These are phyloP conservation scores for Periconia macrospinosa DNA, from an alignment of 2,329 filamentous ascomycete species.

Conservation along the genomic window DNA sequence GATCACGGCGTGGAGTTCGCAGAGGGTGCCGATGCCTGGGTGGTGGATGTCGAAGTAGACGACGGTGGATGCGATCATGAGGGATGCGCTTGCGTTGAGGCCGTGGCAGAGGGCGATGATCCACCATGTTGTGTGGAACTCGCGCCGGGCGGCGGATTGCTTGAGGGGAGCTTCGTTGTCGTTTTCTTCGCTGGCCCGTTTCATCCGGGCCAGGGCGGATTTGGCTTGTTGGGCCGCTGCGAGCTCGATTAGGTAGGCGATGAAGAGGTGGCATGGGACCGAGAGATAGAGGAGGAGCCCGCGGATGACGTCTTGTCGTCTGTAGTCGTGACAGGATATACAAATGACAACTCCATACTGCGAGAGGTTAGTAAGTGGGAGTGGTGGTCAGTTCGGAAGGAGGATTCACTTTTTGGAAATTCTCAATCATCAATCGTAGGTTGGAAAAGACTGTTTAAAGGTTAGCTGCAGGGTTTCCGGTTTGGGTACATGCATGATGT, in stretches of 20 bases:
- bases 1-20: conserved; percentile 88
- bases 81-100: conserved; percentile 79
- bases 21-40: conserved; percentile 87
- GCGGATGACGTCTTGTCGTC: conserved; percentile 72
- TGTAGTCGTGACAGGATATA: conserved; percentile 85
- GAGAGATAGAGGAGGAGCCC: conserved; percentile 80
- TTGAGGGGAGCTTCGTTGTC: conserved; percentile 54
- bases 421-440: conserved; percentile 91
- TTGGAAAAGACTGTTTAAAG: conserved; percentile 77
- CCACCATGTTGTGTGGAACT: conserved; percentile 76
- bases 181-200: conserved; percentile 42
- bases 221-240: conserved; percentile 79
- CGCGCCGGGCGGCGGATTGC: conserved; percentile 61
- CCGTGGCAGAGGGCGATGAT: conserved; percentile 79
- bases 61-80: conserved; percentile 77
- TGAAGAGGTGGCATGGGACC: conserved; percentile 86
- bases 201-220: conserved; percentile 62
- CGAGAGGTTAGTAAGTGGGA: conserved; percentile 14
- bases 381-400: conserved; percentile 1
- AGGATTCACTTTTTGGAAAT: conserved; percentile 79
- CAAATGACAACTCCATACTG: conserved; percentile 96
- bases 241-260: conserved; percentile 87
- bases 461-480: conserved; percentile 20
- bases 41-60: conserved; percentile 94
- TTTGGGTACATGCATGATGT: neutral